Conservation (phyloP, 2,329 filamentous ascomycete genomes). For the Neurospora sp. region DNA sequence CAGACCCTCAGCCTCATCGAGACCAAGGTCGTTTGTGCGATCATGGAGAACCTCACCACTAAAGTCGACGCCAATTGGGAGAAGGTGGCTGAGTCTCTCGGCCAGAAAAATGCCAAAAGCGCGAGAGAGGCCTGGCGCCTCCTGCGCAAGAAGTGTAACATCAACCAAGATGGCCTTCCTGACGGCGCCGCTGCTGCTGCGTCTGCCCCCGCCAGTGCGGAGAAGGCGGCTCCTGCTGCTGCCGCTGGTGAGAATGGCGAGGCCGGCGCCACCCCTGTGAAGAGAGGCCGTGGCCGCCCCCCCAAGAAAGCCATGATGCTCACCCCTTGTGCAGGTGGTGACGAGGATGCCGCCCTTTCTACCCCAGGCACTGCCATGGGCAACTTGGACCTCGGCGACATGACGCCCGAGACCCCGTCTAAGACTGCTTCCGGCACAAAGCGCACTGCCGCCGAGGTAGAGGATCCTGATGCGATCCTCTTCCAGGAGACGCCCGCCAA, state of each 20-base stretch:
- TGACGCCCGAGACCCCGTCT: not conserved
- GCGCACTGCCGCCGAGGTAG: not conserved
- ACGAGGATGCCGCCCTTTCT: not conserved
- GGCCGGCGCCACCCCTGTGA: not conserved
- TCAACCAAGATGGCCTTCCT: not conserved
- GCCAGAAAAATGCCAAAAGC: slow-evolving; percentile 8
- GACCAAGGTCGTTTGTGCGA: slow-evolving; percentile 7
- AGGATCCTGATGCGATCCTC: not conserved
- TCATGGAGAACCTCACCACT: slow-evolving; percentile 7
- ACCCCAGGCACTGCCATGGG: not conserved
- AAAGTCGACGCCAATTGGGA: slow-evolving; percentile 16
- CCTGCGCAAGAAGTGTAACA: slow-evolving; percentile 7
- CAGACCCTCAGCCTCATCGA: slow-evolving; percentile 2
- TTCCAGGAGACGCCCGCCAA: not conserved
- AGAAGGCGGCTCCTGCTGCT: not conserved
- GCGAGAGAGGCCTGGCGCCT: slow-evolving; percentile 11
- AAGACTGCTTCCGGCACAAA: not conserved
- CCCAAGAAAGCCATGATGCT: not conserved
- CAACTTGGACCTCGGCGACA: not conserved
- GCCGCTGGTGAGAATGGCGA: not conserved
- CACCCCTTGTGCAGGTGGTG: not conserved
- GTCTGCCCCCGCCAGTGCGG: not conserved
- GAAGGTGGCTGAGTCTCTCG: not conserved
- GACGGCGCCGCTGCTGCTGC: not conserved
- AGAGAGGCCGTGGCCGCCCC: not conserved